Conservation (phyloP, 1,284 basidiomycete species). For the Sphaerobolus stellatus region DNA sequence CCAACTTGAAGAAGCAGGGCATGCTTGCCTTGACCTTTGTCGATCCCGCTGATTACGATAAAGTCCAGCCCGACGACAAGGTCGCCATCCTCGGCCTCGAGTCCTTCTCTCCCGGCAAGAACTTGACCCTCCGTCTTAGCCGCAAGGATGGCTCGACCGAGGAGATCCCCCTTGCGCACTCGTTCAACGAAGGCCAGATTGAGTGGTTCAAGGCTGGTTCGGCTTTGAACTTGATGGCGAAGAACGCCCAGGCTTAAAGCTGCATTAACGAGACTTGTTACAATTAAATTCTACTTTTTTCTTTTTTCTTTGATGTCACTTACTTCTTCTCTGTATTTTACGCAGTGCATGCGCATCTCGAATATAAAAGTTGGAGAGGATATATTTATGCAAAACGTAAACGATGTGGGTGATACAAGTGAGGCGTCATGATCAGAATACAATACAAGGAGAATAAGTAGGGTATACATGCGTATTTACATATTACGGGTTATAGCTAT, state of each 20-base stretch:
- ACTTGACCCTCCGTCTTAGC: slow-evolving; percentile 77
- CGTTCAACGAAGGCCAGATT: slow-evolving; percentile 88
- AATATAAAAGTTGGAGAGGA: no score
- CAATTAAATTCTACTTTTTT: not conserved
- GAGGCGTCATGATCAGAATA: no score
- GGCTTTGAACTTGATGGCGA: slow-evolving; percentile 63
- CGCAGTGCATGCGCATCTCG: not conserved
- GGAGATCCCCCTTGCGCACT: slow-evolving; percentile 72
- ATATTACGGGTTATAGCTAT: not conserved
- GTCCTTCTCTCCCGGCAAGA: slow-evolving; percentile 83
- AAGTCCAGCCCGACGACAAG: slow-evolving; percentile 78
- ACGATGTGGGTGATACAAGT: no score
- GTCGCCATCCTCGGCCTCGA: slow-evolving; percentile 85
- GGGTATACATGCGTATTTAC: no score
- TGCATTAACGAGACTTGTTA: not conserved
- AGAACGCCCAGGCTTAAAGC: not conserved
- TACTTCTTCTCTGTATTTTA: not conserved
- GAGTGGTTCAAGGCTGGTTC: slow-evolving; percentile 94
- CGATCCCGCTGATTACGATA: slow-evolving; percentile 89
- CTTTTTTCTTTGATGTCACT: not conserved
- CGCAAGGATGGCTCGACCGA: slow-evolving; percentile 78
- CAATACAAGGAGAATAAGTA: no score
- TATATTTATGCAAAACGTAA: no score
- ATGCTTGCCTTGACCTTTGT: slow-evolving; percentile 92
- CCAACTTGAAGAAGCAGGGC: slow-evolving; percentile 97